Base-by-base conservation (phyloP, 2,329 filamentous ascomycete genomes). In the Ophidiomyces ophidiicola region DNA sequence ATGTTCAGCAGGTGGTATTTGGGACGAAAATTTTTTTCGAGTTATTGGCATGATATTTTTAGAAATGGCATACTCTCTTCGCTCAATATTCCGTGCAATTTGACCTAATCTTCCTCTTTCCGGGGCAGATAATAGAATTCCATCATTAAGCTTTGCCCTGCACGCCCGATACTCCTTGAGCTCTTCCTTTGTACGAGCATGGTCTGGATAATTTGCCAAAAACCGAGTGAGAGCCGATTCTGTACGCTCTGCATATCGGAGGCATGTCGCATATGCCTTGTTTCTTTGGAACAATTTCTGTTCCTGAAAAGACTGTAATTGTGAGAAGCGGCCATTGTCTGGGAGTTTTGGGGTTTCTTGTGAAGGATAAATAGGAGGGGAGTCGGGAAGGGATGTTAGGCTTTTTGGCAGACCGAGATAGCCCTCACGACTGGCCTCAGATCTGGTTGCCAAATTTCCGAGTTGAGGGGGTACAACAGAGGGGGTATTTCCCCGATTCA, bases 31-130 rank as follows among this genome's bases (percentile, higher is more conserved):
- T 1, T 19, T 7, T 36, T 18, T 14, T 21, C 2, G 2, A 18
- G 21, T 5, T 5, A 14, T 30, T 25, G 23, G 2, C 10, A 6
- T 21, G 7, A 17, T 12, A 10, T 34, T 12, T 15, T 14, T 32
- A 12, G 20, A 7, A 10, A 41, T 7, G 2, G 10, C 28, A 29
- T 33, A 41, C 15, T 41, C 36, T 4, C 36, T 26, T 2, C 25
- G 14, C 15, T 39, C 30, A 17, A 43, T 23, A 15, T 43, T 45
- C 12, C 40, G 21, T 5, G 19, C 3, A 23, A 45, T 45, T 4
- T 24, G 17, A 17, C 14, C 19, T 23, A 45, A 10, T 30, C 40
- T 32, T 20, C n/a, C 21, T 18, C 19, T 40, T 26, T 45, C 43
- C 7, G 20, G 23, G 4, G 32, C 6, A 2, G 21, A 21, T 10